These are phyloP conservation scores for Arabidopsis lyrata DNA, from an alignment of 441 rosid genomes.

Conservation along the genomic window DNA sequence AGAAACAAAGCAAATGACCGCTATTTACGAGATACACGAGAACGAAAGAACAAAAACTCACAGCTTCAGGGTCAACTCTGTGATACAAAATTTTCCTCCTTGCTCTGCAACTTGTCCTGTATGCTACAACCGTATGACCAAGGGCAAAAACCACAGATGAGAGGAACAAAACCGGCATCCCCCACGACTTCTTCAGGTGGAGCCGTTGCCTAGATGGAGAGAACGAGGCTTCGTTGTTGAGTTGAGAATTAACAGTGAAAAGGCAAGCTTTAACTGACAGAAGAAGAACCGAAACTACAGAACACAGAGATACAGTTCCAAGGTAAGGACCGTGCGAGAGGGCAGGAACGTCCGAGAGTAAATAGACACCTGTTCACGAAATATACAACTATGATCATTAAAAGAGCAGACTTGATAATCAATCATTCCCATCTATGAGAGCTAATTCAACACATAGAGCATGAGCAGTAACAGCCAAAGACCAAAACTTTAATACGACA, in stretches of 20 bases:
- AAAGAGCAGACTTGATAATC: not conserved
- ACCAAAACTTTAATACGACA: not conserved
- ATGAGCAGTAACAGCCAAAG: not conserved
- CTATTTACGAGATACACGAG: not conserved
- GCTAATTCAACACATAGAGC: not conserved
- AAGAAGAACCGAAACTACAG: slow-evolving; percentile 63
- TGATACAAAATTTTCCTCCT: slow-evolving; percentile 86
- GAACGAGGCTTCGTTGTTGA: slow-evolving; percentile 65
- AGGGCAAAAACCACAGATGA: slow-evolving; percentile 91
- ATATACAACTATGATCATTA: not conserved
- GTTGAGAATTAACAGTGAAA: slow-evolving; percentile 72
- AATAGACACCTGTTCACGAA: slow-evolving; percentile 65
- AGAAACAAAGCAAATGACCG: not conserved
- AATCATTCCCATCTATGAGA: not conserved
- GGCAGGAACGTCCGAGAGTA: slow-evolving; percentile 68
- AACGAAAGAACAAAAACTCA: slow-evolving; percentile 44
- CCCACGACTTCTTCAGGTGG: slow-evolving; percentile 94
- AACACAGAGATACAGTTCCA: slow-evolving; percentile 77
- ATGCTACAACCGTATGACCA: slow-evolving; percentile 90
- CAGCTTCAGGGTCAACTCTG: slow-evolving; percentile 92
- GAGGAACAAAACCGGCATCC: slow-evolving; percentile 95
- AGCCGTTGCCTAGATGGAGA: slow-evolving; percentile 78
- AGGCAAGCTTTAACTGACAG: slow-evolving; percentile 81
- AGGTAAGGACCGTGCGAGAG: slow-evolving; percentile 84
- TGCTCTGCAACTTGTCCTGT: slow-evolving; percentile 91